Evolutionary conservation across 805 yeast species (phyloP), one percentile per base, ranked within the genome.

Genomic region (Lachancea quebecensis): DNA sequence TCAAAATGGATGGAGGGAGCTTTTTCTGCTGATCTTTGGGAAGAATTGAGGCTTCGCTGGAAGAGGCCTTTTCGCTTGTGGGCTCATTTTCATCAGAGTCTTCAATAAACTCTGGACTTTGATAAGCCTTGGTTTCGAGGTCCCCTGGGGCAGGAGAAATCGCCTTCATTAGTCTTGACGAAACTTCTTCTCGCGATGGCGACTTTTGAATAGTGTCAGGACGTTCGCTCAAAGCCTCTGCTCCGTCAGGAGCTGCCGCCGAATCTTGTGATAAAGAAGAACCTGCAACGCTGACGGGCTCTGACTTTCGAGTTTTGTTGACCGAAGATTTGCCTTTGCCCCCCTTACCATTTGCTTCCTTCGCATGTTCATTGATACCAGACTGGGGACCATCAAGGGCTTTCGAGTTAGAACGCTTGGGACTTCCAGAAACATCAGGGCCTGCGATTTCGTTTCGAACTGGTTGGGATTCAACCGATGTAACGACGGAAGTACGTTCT

Each of bases 51-150:
- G 16, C 40, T 18, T 25, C 16, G 18, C 16, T 17, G 15, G 16
- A 3, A n/a, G 30, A 9, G 11, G 35, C 21, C 12, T 39, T 32
- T 9, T 35, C 43, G 35, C 27, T 40, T 2, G 38, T 18, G 21
- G 38, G 34, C 16, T 33, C 38, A 25, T 40, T 14, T 11, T 38
- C 45, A 33, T 48, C 51, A 14, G 51, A 48, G 18, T 48, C 48
- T 14, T 41, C 46, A 21, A 46, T 27, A 27, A 43, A 46, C 31
- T 49, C 52, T 7, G 48, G 50, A 11, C 49, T 41, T 21, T 45
- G 47, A 35, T 38, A 46, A 17, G 37, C 35, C 27, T 38, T 44
- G 10, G 29, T 29, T 16, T 36, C 40, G 10, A 34, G 38, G 34
- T 48, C 39, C 4, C 45, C 42, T 16, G 48, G 46, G 21, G 41